Evolutionary conservation across 192 early-diverging fungal genomes (phyloP).

Genomic region (Ambispora gerdemannii): DNA sequence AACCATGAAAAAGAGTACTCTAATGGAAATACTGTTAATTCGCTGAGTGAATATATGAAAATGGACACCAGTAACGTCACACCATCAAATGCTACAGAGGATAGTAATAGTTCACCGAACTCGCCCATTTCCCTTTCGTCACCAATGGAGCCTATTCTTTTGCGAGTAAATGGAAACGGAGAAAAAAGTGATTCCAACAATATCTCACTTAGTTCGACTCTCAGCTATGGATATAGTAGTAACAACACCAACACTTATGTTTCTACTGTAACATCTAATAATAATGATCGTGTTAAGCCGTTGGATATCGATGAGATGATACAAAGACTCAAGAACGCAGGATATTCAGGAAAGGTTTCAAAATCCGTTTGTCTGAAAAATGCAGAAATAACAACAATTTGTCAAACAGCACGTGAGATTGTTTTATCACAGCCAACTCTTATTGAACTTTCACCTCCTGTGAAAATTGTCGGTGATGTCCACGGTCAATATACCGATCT

Average conservation of each 20-base stretch:
- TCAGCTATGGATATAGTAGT: background rate
- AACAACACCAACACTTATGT: constrained; percentile 27
- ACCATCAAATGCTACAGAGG: background rate
- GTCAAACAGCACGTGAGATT: constrained; percentile 82
- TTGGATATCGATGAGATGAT: constrained; percentile 84
- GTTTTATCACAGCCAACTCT: constrained; percentile 84
- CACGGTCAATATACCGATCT: constrained; percentile 96
- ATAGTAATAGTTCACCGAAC: background rate
- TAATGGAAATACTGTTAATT: background rate
- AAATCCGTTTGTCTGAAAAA: constrained; percentile 81
- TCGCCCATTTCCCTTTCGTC: constrained; percentile 8
- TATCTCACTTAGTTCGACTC: background rate
- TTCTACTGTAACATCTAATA: constrained; percentile 32
- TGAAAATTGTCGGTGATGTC: constrained; percentile 87
- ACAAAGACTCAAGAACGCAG: constrained; percentile 74
- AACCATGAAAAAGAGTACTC: background rate
- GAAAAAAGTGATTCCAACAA: background rate
- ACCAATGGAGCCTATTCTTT: constrained; percentile 27
- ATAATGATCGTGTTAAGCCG: constrained; percentile 32
- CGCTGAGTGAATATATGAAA: background rate
- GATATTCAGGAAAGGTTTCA: constrained; percentile 68
- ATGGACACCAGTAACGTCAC: background rate
- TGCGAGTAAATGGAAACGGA: background rate
- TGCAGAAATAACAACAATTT: constrained; percentile 81
- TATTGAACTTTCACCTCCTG: constrained; percentile 71